Evolutionary conservation across 495 filamentous ascomycete genomes (phyloP).

Genomic region (Hypoxylon cercidicola): DNA sequence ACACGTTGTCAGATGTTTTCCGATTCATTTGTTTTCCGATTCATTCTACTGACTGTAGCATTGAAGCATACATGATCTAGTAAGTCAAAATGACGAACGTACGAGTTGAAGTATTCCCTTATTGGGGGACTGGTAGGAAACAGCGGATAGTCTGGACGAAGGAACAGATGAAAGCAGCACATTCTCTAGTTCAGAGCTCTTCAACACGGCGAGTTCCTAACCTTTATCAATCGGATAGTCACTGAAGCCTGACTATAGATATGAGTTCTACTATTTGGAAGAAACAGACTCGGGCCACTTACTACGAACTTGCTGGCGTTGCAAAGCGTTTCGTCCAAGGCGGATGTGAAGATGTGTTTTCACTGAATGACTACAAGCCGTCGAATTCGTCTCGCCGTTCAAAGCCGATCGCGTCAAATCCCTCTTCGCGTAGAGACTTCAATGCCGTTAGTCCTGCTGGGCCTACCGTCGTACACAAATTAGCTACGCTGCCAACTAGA

Average conservation of each 20-base stretch:
- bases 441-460: conserved; percentile 30
- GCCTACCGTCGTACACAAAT: conserved; percentile 14
- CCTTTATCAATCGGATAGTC: conserved; percentile 28
- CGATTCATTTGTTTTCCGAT: conserved; percentile 21
- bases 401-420: conserved; percentile 32
- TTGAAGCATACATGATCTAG: conserved; percentile 13
- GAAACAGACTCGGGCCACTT: not conserved
- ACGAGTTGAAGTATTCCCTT: conserved; percentile 26
- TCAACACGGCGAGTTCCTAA: not conserved
- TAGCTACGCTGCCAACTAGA: not conserved
- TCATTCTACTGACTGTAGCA: conserved; percentile 22
- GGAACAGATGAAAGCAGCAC: not conserved
- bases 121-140: conserved; percentile 19
- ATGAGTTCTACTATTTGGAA: not conserved
- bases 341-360: conserved; percentile 19
- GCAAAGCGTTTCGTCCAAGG: conserved; percentile 25
- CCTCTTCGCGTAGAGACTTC: conserved; percentile 35
- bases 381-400: conserved; percentile 36
- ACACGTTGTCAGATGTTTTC: conserved; percentile 8
- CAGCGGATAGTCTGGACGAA: conserved; percentile 12
- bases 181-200: not conserved
- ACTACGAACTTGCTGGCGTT: conserved; percentile 36
- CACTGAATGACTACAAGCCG: conserved; percentile 36
- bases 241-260: conserved; percentile 26
- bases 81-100: conserved; percentile 26